Conservation (phyloP, 148 eudicot species). For the Amaranthus cruentus region DNA sequence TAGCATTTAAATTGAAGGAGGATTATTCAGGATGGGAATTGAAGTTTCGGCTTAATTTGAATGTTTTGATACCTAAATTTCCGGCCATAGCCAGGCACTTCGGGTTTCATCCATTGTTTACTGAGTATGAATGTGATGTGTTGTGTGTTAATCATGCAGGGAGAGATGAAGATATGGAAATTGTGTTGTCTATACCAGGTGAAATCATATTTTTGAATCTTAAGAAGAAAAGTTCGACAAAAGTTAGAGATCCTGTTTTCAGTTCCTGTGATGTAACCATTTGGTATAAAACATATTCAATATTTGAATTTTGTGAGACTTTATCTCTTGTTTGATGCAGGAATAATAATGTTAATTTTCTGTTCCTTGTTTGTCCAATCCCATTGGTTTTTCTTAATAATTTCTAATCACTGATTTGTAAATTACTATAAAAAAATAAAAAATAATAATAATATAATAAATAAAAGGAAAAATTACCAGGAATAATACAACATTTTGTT, state of each 20-base stretch:
- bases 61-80: neutral
- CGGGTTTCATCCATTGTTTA: conserved; percentile 15
- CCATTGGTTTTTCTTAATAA: neutral
- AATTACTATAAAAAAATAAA: too few relatives aligned
- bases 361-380: neutral
- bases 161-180: conserved; percentile 4
- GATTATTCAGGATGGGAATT: conserved; percentile 24
- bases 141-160: conserved; percentile 7
- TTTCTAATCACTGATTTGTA: too few relatives aligned
- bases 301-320: conserved; percentile 14
- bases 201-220: conserved; percentile 14
- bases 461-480: too few relatives aligned
- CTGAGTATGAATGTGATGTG: conserved; percentile 16
- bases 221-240: conserved; percentile 8
- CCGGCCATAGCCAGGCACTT: conserved; percentile 13
- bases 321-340: conserved; percentile 16
- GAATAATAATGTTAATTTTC: neutral
- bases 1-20: conserved; percentile 19
- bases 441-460: too few relatives aligned
- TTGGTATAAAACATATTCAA: conserved; percentile 14
- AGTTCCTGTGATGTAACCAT: conserved; percentile 14
- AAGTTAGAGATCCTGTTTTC: conserved; percentile 1
- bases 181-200: conserved; percentile 21
- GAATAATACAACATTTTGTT: neutral
- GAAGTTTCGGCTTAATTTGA: conserved; percentile 15